These are phyloP conservation scores for Wickerhamiella slavikovae DNA, from an alignment of 805 yeast genomes.

Conservation along the genomic window DNA sequence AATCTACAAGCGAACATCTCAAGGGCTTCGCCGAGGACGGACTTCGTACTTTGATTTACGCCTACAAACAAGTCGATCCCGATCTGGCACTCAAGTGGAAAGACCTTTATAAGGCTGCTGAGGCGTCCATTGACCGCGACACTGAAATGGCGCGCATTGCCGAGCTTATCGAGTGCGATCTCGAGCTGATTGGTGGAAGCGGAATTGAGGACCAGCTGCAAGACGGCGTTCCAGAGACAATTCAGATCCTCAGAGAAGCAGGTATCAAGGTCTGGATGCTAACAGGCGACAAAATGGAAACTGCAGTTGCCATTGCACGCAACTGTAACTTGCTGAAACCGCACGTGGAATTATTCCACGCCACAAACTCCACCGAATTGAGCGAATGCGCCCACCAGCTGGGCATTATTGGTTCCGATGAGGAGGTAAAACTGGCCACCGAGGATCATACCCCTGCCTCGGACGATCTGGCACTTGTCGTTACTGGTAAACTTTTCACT, in stretches of 20 bases:
- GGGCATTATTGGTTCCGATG: slow-evolving; percentile 18
- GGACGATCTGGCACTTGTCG: slow-evolving; percentile 35
- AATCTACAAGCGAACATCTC: slow-evolving; percentile 39
- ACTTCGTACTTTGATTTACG: slow-evolving; percentile 53
- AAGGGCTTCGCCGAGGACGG: slow-evolving; percentile 55
- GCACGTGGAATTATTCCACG: slow-evolving; percentile 38
- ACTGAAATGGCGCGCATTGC: slow-evolving; percentile 31
- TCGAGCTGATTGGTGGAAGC: slow-evolving; percentile 50
- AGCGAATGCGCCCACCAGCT: slow-evolving; percentile 26
- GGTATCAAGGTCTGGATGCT: slow-evolving; percentile 71
- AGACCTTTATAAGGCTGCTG: slow-evolving; percentile 26
- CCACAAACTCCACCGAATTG: slow-evolving; percentile 25
- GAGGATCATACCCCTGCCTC: slow-evolving; percentile 45
- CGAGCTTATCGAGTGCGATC: slow-evolving; percentile 36
- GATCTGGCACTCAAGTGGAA: slow-evolving; percentile 34
- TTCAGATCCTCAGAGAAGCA: slow-evolving; percentile 41
- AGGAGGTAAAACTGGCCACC: slow-evolving; percentile 29
- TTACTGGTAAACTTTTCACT: slow-evolving; percentile 48
- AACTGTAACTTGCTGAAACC: slow-evolving; percentile 51
- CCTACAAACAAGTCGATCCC: slow-evolving; percentile 31
- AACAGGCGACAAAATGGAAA: slow-evolving; percentile 67
- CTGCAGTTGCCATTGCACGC: slow-evolving; percentile 69
- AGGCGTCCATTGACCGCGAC: slow-evolving; percentile 38
- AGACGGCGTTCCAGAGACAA: slow-evolving; percentile 59
- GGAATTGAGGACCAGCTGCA: slow-evolving; percentile 68